Evolutionary conservation across 257 asterid species (phyloP).

Genomic region (Nicotiana undulata): DNA sequence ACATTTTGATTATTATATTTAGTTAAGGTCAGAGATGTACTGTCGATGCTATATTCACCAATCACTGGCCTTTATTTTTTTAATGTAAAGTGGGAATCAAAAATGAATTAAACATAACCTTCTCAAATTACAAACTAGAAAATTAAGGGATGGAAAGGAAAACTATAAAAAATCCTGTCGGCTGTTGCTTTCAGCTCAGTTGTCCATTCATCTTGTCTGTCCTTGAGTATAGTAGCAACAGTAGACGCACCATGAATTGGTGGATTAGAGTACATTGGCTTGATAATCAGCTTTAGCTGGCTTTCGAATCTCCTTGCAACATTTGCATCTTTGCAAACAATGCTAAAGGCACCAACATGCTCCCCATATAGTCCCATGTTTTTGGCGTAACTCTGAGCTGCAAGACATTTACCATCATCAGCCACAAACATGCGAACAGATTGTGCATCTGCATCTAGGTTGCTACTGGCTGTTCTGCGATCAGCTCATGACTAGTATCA

Average conservation of each 20-base stretch:
- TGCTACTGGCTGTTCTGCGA: constrained; percentile 90
- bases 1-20: background rate
- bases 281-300: constrained; percentile 67
- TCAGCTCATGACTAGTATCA: constrained; percentile 84
- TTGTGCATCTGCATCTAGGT: constrained; percentile 67
- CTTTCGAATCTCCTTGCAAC: constrained; percentile 64
- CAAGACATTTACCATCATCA: constrained; percentile 80
- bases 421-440: constrained; percentile 68
- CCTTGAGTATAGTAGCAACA: constrained; percentile 62
- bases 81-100: too few species aligned
- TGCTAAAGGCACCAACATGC: constrained; percentile 84
- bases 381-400: constrained; percentile 85
- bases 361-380: constrained; percentile 88
- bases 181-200: constrained; percentile 83
- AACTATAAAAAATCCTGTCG: constrained; percentile 20
- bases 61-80: background rate
- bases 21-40: background rate
- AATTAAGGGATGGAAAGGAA: background rate
- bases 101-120: too few species aligned
- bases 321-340: constrained; percentile 59
- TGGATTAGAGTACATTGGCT: constrained; percentile 85
- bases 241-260: constrained; percentile 80
- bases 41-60: background rate
- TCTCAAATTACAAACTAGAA: background rate
- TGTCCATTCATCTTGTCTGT: constrained; percentile 62